Percentiles rank a stretch among this genome's conserved stretches.
Evolutionary conservation across 2,329 filamentous ascomycete genomes (phyloP).

Genomic region (Rutstroemia sp.): DNA sequence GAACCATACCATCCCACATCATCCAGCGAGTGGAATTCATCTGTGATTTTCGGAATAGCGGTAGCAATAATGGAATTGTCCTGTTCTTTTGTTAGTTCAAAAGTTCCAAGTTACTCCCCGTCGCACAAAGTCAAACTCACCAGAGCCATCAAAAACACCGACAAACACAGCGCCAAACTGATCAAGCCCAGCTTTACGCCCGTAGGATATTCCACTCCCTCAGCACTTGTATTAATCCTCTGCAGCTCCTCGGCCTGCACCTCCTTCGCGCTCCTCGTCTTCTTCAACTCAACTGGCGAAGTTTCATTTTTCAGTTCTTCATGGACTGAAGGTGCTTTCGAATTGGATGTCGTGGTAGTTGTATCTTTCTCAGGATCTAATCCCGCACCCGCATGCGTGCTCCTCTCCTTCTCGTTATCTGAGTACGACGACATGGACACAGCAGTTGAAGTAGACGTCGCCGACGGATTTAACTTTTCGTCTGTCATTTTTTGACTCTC

Average conservation of each 20-base stretch:
- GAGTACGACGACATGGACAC: no score
- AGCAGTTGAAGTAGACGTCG: background rate
- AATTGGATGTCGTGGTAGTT: background rate
- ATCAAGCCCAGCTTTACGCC: conserved; percentile 25
- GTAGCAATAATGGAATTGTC: conserved; percentile 32
- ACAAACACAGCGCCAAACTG: conserved; percentile 24
- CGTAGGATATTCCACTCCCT: conserved; percentile 26
- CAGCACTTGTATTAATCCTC: conserved; percentile 24
- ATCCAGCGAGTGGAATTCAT: conserved; percentile 41
- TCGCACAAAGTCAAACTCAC: no score
- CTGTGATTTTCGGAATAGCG: conserved; percentile 49
- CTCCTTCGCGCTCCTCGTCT: conserved; percentile 10
- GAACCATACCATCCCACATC: conserved; percentile 50
- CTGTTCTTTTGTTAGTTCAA: background rate
- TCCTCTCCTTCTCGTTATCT: no score
- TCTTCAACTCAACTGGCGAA: background rate
- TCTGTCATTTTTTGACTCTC: background rate
- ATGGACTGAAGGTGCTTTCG: background rate
- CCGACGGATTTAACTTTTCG: background rate
- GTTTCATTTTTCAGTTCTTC: background rate
- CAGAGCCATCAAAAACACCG: conserved; percentile 24
- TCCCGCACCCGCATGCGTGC: no score
- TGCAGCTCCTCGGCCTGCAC: conserved; percentile 15
- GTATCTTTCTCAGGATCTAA: no score
- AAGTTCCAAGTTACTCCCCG: background rate